Evolutionary conservation across 2,329 filamentous ascomycete genomes (phyloP), one percentile per base, ranked within the genome.

Genomic region (Colletotrichum tropicale): DNA sequence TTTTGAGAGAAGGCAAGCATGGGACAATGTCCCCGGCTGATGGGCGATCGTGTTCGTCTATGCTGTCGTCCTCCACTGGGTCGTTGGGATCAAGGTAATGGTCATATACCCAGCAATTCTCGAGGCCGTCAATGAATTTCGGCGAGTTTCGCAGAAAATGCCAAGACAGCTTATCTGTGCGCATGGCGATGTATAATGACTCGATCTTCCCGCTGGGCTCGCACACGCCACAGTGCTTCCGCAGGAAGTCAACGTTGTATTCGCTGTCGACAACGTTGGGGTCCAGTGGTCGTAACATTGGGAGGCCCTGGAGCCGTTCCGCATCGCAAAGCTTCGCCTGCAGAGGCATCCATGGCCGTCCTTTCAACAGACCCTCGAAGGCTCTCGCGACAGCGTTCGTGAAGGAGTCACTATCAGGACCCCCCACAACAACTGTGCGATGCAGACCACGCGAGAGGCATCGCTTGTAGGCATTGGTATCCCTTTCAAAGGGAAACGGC

Each of bases 401-500:
- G 78, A 92, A 91, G 1, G 90, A 88, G 34, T 85, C 81, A 58
- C 87, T 86, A 73, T 88, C 86, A 5, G 84, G 85, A 21, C 89
- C 89, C 58, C 86, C 85, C 15, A 92, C 86, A 10, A 88, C 89
- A 21, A 92, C 85, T 82, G 91, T 89, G 74, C 88, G 89, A 78
- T 92, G 91, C 60, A 92, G 86, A 5, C 91, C 91, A 18, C 91
- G 88, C 16, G 91, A 92, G 6, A 92, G 84, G 60, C 90, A 92
- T 58, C 91, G 86, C 79, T 91, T 91, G 81, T 92, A 92, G 6
- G 90, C 90, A 55, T 86, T 89, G 16, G 90, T 92, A 78, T 92
- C 90, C 79, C 91, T 90, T 81, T 92, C 91, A 80, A 92, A 92
- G 0, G 91, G 91, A 77, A 92, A 91, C 6, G 90, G 88, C 71